Base-by-base conservation (phyloP, 768 basidiomycete genomes). In the Lepiota venenata region DNA sequence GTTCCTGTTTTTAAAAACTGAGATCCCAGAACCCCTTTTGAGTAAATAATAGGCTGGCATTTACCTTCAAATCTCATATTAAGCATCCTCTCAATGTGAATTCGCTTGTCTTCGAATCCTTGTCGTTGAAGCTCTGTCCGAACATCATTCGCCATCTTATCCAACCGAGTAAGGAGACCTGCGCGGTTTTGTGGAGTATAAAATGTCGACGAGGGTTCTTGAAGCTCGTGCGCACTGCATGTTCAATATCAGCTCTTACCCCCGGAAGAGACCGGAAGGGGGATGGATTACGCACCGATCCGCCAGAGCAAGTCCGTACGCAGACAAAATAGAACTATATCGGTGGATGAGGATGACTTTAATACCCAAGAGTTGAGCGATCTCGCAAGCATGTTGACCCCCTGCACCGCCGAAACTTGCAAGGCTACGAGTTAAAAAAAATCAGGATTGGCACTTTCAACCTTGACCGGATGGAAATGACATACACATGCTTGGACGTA, bases 351-450 rank as follows among this genome's bases (percentile, higher is more conserved):
- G 71, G 60, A 96, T 87, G 6, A 85, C 91, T 64, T 84, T 86
- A 62, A 97, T 96, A 4, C 93, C 93, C 3, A 98, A 76, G 6
- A 91, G 75, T 20, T 79, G 76, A 0, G 93, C 95, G 46, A 96
- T 94, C 65, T 94, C 93, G 75, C 91, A 93, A 10, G 93, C 94
- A 58, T 94, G 93, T 61, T 94, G 93, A 2, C 92, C 92, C 4
- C 93, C 91, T 9, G 91, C 90, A 22, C 93, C 93, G 4, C 93
- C 93, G 59, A 95, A 95, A 60, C 87, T 88, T 6, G 91, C 89
- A 21, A 93, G 69, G 38, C 91, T 93, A 58, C 22, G 25, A 16
- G 41, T 11, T n/a, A 12, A 15, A 37, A 35, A n/a, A 38, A 43
- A 16, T n/a, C n/a, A 55, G 32, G 14, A n/a, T 49, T 14, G 42